Evolutionary conservation across 495 filamentous ascomycete genomes (phyloP), one percentile per base, ranked within the genome.

Genomic region (Penicillium flavigenum): DNA sequence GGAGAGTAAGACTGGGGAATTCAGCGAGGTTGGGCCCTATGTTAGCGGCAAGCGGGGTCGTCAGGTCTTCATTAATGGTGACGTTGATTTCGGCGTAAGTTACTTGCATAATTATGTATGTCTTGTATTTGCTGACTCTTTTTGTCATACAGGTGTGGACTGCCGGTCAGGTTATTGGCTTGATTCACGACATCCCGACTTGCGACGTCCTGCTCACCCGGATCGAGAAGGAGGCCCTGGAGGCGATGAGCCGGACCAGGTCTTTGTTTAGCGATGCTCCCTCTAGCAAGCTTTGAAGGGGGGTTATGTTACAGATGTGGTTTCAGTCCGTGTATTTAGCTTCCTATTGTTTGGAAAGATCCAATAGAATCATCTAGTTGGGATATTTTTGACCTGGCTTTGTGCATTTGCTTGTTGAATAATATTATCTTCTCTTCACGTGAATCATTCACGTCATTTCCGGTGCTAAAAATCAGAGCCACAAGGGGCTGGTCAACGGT

Each of bases 31-130:
- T 57, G 91, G 88, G 29, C 89, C 89, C 46, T 91, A 82, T 63
- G 90, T 98, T 22, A 96, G 91, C 68, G 94, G 94, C 45, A 88
- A 97, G 83, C 81, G 93, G 48, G 94, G 94, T 17, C 79, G 89
- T 26, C 79, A 96, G 78, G 94, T 98, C 22, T 98, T 96, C 72
- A 60, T 92, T 45, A 96, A 91, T 62, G 94, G 94, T 34, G 94
- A 98, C 67, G 81, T 88, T 57, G 89, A 98, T 61, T 91, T 83
- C 71, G 93, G 93, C 38, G 93, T 94, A 80, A 78, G 86, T 84
- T 57, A 38, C 3, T 32, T 7, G 4, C 46, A 2, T 12, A 11
- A 22, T 41, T 59, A 45, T 24, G 31, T 17, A 1, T 32, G 17
- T 46, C 32, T 39, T 56, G 10, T 5, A 5, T 43, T 27, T 32